Conservation (phyloP, 2,329 filamentous ascomycete species). For the Lachnellula hyalina region DNA sequence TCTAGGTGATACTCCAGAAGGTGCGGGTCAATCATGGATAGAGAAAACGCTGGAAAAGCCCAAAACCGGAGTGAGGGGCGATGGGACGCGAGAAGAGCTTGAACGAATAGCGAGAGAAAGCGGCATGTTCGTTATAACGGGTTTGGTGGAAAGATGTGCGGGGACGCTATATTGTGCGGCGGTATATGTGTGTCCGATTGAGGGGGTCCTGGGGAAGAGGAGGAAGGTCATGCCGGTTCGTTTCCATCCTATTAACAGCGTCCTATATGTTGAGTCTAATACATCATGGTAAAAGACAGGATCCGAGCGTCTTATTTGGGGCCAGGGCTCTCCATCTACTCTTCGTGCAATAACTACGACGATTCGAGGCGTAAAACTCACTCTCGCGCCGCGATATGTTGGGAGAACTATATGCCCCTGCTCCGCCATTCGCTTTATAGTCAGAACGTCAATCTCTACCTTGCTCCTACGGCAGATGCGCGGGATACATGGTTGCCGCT, state of each 20-base stretch:
- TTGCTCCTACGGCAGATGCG: slow-evolving; percentile 83
- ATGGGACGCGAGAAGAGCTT: slow-evolving; percentile 74
- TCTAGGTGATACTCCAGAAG: slow-evolving; percentile 69
- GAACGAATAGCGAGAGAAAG: slow-evolving; percentile 72
- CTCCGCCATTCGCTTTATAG: slow-evolving; percentile 77
- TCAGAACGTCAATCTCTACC: slow-evolving; percentile 87
- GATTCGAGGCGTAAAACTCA: slow-evolving; percentile 74
- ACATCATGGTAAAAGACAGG: slow-evolving; percentile 49
- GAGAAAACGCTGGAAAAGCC: slow-evolving; percentile 44
- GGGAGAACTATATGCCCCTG: slow-evolving; percentile 95
- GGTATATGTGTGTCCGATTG: slow-evolving; percentile 72
- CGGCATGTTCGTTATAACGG: slow-evolving; percentile 76
- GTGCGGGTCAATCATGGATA: slow-evolving; percentile 70
- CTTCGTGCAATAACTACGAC: slow-evolving; percentile 72
- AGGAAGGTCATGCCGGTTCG: slow-evolving; percentile 85
- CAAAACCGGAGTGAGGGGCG: slow-evolving; percentile 48
- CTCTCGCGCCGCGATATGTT: slow-evolving; percentile 88
- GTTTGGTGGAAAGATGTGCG: slow-evolving; percentile 72
- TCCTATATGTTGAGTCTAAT: slow-evolving; percentile 5
- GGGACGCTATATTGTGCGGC: slow-evolving; percentile 81
- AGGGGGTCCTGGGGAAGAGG: slow-evolving; percentile 75
- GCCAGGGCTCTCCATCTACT: slow-evolving; percentile 73
- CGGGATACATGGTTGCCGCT: slow-evolving; percentile 76
- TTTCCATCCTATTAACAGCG: background rate
- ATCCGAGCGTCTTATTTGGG: slow-evolving; percentile 80